A percentile compares a stretch with the other conserved stretches of the same genome.
Conservation (phyloP, 768 basidiomycete genomes). For the Xerocomellus amylosporus region DNA sequence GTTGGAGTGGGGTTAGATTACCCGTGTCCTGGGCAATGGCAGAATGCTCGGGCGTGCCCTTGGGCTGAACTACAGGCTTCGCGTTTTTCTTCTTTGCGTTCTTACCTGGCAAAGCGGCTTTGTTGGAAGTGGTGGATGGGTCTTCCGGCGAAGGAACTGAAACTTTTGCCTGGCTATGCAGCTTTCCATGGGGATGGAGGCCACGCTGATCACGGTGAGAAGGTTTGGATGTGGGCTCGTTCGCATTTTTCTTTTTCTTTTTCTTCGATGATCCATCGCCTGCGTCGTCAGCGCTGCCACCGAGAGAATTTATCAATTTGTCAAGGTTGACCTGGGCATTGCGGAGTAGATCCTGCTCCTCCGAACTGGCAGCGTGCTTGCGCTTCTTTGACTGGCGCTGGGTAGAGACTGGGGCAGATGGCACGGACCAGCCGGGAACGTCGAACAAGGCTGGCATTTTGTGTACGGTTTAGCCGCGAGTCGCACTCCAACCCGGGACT, state of each 20-base stretch:
- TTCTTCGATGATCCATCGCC: constrained; percentile 21
- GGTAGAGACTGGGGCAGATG: constrained; percentile 39
- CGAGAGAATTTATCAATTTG: constrained; percentile 54
- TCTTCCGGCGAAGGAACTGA: constrained; percentile 4
- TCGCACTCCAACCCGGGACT: no score
- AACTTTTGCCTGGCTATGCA: constrained; percentile 5
- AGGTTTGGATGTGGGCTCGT: constrained; percentile 2
- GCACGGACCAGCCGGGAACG: constrained; percentile 67
- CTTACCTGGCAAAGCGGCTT: constrained; percentile 5
- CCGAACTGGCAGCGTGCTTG: constrained; percentile 48
- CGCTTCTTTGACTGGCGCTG: constrained; percentile 39
- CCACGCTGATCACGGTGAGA: constrained; percentile 6
- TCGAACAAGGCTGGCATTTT: constrained; percentile 48
- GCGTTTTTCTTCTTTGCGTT: constrained; percentile 21
- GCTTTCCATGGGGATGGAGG: not conserved
- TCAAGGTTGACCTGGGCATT: constrained; percentile 54
- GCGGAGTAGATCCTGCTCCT: constrained; percentile 36
- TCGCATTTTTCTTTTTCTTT: constrained; percentile 12
- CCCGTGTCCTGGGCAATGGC: constrained; percentile 10
- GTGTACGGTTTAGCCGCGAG: not conserved
- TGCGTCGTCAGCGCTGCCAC: constrained; percentile 25
- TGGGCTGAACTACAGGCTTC: constrained; percentile 20
- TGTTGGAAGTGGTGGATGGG: constrained; percentile 8
- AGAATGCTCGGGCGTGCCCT: constrained; percentile 18
- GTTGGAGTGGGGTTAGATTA: constrained; percentile 70